phyloP scores from a whole-genome alignment of 2,329 filamentous ascomycete genomes.

The Cercospora zeina region DNA sequence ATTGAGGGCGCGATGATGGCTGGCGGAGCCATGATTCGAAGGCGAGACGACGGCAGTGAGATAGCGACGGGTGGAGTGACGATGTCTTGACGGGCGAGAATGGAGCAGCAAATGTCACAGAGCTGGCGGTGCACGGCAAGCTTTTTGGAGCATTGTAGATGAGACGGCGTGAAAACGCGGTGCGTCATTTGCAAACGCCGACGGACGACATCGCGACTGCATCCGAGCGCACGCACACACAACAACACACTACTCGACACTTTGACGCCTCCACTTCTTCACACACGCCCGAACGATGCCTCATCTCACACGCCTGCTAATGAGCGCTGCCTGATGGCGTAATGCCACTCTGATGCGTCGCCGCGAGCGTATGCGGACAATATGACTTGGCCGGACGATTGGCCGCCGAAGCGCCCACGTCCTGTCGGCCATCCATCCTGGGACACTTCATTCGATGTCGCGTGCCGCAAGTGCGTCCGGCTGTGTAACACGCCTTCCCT shows the following conservation, averaged over 20 bases:
- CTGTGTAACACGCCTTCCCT: conserved; percentile 21
- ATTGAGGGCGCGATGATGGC: conserved; percentile 99
- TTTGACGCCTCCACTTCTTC: conserved; percentile 1
- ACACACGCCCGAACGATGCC: neutral
- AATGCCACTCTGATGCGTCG: neutral
- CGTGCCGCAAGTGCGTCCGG: conserved; percentile 13
- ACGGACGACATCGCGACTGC: neutral
- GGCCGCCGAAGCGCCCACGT: conserved; percentile 27
- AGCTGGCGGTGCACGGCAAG: neutral
- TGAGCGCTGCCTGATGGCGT: conserved; percentile 2
- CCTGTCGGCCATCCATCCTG: conserved; percentile 18
- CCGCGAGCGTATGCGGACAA: conserved; percentile 7
- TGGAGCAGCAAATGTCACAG: neutral
- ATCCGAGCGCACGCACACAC: neutral
- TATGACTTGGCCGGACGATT: conserved; percentile 16
- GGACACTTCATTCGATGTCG: conserved; percentile 18
- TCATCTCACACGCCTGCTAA: neutral
- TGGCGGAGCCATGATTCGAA: conserved; percentile 72
- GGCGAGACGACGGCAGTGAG: neutral
- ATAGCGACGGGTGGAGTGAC: too few relatives aligned
- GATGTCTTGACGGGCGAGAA: neutral
- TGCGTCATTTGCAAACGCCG: conserved; percentile 11
- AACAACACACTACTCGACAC: neutral
- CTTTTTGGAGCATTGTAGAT: conserved; percentile 1
- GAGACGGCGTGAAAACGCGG: neutral